Evolutionary conservation across 2,329 filamentous ascomycete genomes (phyloP).

Genomic region (Nannizzia gypsea): DNA sequence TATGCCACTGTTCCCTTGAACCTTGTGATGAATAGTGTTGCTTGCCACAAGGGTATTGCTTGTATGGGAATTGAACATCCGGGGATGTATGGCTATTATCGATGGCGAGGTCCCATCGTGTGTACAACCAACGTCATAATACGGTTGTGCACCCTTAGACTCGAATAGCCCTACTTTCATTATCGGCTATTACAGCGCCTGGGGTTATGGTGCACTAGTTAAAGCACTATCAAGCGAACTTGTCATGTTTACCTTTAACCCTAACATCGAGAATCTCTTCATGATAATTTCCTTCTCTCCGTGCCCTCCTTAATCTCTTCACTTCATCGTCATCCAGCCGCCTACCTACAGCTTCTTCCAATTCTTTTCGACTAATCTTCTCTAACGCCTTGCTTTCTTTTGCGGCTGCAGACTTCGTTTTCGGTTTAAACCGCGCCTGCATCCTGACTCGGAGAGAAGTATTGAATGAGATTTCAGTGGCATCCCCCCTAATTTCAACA

Average conservation of each 20-base stretch:
- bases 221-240: conserved; percentile 41
- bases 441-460: conserved; percentile 74
- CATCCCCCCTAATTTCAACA: conserved; percentile 66
- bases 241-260: conserved; percentile 87
- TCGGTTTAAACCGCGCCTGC: conserved; percentile 90
- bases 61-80: background rate
- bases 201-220: background rate
- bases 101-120: background rate
- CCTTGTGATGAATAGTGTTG: background rate
- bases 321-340: conserved; percentile 76
- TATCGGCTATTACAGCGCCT: background rate
- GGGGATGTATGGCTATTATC: background rate
- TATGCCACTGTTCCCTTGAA: background rate
- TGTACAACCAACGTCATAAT: background rate
- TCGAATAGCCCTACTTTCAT: background rate
- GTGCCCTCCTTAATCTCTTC: conserved; percentile 65
- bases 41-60: background rate
- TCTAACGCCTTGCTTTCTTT: conserved; percentile 75
- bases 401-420: conserved; percentile 49
- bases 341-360: conserved; percentile 70
- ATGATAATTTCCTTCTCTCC: conserved; percentile 79
- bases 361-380: conserved; percentile 74
- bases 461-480: conserved; percentile 52
- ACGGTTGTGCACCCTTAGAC: too few relatives aligned
- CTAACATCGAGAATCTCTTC: conserved; percentile 76